Percentiles rank a stretch among this genome's conserved stretches.
Conservation (phyloP, 768 basidiomycete genomes). For the Suillus subaureus region DNA sequence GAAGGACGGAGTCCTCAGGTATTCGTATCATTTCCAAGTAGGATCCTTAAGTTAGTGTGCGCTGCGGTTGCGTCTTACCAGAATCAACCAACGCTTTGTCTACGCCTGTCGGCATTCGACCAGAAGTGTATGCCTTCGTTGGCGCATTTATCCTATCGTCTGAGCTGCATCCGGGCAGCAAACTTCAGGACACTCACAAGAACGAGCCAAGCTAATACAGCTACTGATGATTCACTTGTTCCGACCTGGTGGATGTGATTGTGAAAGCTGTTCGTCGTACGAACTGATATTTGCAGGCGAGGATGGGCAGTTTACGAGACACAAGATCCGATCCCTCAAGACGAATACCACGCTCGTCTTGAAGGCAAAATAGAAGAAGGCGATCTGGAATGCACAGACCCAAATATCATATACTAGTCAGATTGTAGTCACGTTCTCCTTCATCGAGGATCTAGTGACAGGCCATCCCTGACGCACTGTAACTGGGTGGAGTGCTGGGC, state of each 20-base stretch:
- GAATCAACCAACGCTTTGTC: conserved; percentile 50
- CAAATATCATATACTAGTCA: no score
- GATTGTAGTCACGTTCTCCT: conserved; percentile 52
- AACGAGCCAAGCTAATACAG: conserved; percentile 26
- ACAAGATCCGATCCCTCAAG: conserved; percentile 54
- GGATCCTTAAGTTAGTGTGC: background rate
- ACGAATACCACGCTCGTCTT: conserved; percentile 53
- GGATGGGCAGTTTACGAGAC: conserved; percentile 50
- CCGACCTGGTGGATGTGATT: conserved; percentile 21
- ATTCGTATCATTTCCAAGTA: conserved; percentile 19
- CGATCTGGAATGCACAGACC: no score
- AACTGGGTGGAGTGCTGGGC: no score
- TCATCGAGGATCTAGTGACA: conserved; percentile 67
- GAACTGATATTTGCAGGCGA: conserved; percentile 41
- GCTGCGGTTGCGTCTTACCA: conserved; percentile 9
- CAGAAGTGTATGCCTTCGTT: conserved; percentile 49
- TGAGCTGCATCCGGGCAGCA: no score
- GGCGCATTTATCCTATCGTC: conserved; percentile 3
- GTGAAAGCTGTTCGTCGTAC: background rate
- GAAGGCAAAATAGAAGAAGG: conserved; percentile 18
- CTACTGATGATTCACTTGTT: conserved; percentile 29
- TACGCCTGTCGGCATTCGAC: conserved; percentile 59
- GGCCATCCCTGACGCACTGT: conserved; percentile 33
- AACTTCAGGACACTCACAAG: conserved; percentile 50
- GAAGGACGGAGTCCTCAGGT: conserved; percentile 58